phyloP scores from a whole-genome alignment of 179 eudicot genomes.

The Beta lomatogona region DNA sequence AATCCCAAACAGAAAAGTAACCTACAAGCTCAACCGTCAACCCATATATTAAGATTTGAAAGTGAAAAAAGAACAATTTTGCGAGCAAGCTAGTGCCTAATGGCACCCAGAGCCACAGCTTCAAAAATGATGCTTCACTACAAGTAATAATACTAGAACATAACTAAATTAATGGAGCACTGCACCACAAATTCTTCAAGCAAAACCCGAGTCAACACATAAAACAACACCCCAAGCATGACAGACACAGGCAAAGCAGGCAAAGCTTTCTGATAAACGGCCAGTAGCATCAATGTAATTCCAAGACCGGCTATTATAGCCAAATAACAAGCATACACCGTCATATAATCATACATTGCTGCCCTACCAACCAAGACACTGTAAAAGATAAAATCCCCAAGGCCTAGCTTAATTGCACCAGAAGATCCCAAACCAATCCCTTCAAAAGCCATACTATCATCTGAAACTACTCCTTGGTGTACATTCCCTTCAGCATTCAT shows the following conservation, averaged over 20 bases:
- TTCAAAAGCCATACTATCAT: conserved; percentile 65
- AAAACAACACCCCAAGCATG: conserved; percentile 83
- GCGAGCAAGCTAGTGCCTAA: neutral
- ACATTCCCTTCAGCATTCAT: conserved; percentile 33
- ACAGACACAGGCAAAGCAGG: conserved; percentile 95
- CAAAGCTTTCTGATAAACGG: conserved; percentile 88
- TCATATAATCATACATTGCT: conserved; percentile 96
- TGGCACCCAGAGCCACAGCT: conserved; percentile 7
- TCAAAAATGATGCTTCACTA: neutral
- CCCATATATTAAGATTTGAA: conserved; percentile 2
- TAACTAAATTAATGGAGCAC: conserved; percentile 77
- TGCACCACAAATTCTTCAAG: conserved; percentile 81
- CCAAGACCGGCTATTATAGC: conserved; percentile 99
- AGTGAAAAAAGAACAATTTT: neutral
- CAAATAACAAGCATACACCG: conserved; percentile 88
- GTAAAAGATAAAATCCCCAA: conserved; percentile 90
- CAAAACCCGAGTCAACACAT: conserved; percentile 73
- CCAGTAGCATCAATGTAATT: conserved; percentile 72
- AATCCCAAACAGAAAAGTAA: neutral
- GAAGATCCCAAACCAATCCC: conserved; percentile 94
- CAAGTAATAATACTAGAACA: conserved; percentile 58
- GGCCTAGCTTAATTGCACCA: conserved; percentile 87
- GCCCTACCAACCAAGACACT: conserved; percentile 98
- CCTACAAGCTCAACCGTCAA: neutral
- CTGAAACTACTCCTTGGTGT: conserved; percentile 27